Percentiles rank a stretch among this genome's conserved stretches.
phyloP scores from a whole-genome alignment of 2,329 filamentous ascomycete genomes.

The Aureobasidium sp. region DNA sequence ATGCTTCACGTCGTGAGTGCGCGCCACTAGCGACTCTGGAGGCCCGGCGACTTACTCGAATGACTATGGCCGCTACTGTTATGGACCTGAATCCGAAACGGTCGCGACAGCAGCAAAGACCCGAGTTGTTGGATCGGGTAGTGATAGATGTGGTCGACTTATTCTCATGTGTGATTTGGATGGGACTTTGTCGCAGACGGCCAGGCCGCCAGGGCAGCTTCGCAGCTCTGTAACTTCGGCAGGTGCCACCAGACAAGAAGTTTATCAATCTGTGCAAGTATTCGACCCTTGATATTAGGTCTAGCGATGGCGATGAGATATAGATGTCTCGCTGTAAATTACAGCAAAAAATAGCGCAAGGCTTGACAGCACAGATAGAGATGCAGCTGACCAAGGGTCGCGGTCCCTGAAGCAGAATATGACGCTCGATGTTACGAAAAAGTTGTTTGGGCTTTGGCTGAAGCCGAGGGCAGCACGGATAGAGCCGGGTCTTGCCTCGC shows the following conservation, averaged over 20 bases:
- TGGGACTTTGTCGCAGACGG: background rate
- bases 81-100: background rate
- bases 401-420: background rate
- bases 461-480: background rate
- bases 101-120: background rate
- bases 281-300: too few species aligned
- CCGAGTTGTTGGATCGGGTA: background rate
- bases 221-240: background rate
- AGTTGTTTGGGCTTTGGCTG: background rate
- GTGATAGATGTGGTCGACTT: background rate
- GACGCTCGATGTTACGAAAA: conserved; percentile 4
- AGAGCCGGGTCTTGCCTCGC: background rate
- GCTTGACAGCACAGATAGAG: background rate
- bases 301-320: background rate
- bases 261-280: too few species aligned
- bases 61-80: background rate
- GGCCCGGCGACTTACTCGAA: background rate
- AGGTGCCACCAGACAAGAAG: background rate
- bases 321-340: background rate
- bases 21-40: background rate
- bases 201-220: background rate
- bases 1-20: background rate
- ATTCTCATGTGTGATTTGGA: background rate
- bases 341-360: background rate
- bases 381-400: background rate